These are phyloP conservation scores for Mucor circinelloides DNA, from an alignment of 371 early-diverging fungal genomes.

Conservation along the genomic window DNA sequence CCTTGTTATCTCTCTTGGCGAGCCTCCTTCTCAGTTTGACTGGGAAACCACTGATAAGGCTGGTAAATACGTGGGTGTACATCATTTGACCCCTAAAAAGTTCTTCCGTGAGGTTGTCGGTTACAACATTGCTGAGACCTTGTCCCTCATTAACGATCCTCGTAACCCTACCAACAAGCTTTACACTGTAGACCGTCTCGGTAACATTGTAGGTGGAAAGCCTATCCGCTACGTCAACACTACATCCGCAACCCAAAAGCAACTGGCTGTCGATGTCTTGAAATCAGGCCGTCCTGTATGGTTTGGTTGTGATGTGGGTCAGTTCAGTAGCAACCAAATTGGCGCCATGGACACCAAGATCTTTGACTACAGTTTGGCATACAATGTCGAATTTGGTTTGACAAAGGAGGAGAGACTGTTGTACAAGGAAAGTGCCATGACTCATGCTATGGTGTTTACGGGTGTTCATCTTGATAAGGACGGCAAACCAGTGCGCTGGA, in stretches of 20 bases:
- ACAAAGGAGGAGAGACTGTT: conserved; percentile 74
- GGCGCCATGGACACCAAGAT: conserved; percentile 71
- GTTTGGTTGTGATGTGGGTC: conserved; percentile 85
- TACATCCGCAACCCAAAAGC: conserved; percentile 58
- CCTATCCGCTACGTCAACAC: conserved; percentile 75
- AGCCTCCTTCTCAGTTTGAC: conserved; percentile 72
- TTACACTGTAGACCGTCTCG: conserved; percentile 80
- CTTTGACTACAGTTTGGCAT: conserved; percentile 70
- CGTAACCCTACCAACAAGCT: conserved; percentile 62
- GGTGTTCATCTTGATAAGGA: conserved; percentile 76
- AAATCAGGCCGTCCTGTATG: conserved; percentile 73
- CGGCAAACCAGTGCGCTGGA: conserved; percentile 71
- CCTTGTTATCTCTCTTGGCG: conserved; percentile 72
- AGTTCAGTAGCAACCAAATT: conserved; percentile 40
- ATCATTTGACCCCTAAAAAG: conserved; percentile 64
- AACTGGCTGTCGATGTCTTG: conserved; percentile 60
- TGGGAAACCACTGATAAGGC: conserved; percentile 77
- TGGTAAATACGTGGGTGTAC: conserved; percentile 62
- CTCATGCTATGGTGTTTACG: conserved; percentile 85
- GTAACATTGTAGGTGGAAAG: conserved; percentile 75
- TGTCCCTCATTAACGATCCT: conserved; percentile 82
- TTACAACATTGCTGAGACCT: conserved; percentile 62
- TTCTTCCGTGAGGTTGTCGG: conserved; percentile 68
- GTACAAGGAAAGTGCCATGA: conserved; percentile 79
- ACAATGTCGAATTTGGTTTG: conserved; percentile 63